Evolutionary conservation across 2,329 filamentous ascomycete species (phyloP), one percentile per base, ranked within the genome.

Genomic region (Teratosphaeria destructans): DNA sequence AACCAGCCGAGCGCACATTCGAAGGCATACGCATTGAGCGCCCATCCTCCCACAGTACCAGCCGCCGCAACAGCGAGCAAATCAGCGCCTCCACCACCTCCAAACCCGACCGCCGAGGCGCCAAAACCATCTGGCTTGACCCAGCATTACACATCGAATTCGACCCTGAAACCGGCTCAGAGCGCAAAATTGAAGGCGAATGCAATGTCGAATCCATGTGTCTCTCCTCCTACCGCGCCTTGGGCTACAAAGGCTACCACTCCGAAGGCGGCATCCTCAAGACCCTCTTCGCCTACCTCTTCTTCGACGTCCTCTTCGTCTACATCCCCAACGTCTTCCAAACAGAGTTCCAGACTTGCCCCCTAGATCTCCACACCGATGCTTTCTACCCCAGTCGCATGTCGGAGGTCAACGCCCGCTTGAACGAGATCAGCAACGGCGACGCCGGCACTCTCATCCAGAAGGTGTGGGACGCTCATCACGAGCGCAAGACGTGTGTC

Each of bases 291-390:
- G 78, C 73, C n/a, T 93, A 94, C 70, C 83, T 99, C 19, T 96
- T 97, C 77, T 94, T 87, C 77, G 93, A 99, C 73, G 83, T 97
- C 27, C 78, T 99, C 6, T 97, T 97, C 75, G 80, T 90, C 29
- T 96, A 95, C 73, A 83, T 97, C 5, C 93, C 94, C 29, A 96
- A 97, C 67, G 93, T 99, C 59, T 99, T 99, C 73, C 93, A 97
- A 72, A 99, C 94, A 5, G 84, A 88, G 0, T 99, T 90, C 71
- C 94, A 99, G 74, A 95, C 90, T 0, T 96, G 90, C 69, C 94
- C 94, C 0, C 77, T 99, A 3, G 94, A 99, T 72, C 78, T 99
- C 5, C 88, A 95, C 71, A 96, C 92, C 0, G 94, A 99, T 71
- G 86, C 88, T 2, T 99, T 99, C 76, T 97, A 90, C 70, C 83